Evolutionary conservation across 352 stramenopile species (phyloP).

Genomic region (Phytophthora pluvialis): DNA sequence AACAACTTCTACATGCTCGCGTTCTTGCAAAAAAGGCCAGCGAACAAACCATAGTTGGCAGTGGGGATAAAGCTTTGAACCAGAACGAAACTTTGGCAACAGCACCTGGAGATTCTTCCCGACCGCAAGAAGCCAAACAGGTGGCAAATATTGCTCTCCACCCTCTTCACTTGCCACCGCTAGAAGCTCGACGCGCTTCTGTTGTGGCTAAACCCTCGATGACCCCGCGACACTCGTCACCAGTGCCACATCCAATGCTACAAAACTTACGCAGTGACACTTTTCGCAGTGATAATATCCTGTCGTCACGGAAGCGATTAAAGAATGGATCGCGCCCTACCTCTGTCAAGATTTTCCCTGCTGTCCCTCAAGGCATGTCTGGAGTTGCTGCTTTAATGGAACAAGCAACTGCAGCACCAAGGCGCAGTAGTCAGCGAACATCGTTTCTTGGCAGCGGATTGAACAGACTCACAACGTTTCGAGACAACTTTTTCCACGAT

Average conservation of each 20-base stretch:
- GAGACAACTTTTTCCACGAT: slow-evolving; percentile 47
- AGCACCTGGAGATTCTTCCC: not conserved
- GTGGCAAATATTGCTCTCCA: not conserved
- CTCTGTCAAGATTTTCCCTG: slow-evolving; percentile 30
- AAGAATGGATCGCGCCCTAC: not conserved
- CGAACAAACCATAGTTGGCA: slow-evolving; percentile 1
- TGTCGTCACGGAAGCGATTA: slow-evolving; percentile 10
- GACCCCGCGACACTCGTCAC: slow-evolving; percentile 3
- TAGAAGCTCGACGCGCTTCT: not conserved
- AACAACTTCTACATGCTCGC: slow-evolving; percentile 22
- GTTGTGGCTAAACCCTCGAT: not conserved
- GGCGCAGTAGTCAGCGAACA: slow-evolving; percentile 5
- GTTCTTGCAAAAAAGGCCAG: slow-evolving; percentile 4
- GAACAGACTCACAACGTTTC: slow-evolving; percentile 37
- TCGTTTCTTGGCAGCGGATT: slow-evolving; percentile 31
- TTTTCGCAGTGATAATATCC: slow-evolving; percentile 21
- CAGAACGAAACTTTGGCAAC: not conserved
- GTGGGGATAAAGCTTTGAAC: not conserved
- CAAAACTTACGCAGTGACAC: slow-evolving; percentile 1
- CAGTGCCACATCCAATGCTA: slow-evolving; percentile 1
- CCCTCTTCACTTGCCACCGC: not conserved
- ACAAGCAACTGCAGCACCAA: not conserved
- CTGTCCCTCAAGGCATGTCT: not conserved
- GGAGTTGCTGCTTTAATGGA: not conserved
- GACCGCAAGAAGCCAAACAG: not conserved